Evolutionary conservation across 257 asterid species (phyloP).

Genomic region (Solanum bukasovii): DNA sequence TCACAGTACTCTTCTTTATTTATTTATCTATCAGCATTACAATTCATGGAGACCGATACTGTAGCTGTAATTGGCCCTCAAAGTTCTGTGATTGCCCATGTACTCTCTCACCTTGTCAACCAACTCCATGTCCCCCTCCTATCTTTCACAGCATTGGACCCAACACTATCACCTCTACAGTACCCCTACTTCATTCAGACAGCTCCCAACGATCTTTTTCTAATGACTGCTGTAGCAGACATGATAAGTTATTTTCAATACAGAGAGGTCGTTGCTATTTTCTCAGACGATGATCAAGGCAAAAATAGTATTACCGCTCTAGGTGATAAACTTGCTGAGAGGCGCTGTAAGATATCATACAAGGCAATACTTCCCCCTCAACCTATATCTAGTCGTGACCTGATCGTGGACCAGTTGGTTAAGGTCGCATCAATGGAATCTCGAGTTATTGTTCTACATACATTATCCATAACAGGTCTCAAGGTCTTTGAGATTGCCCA

Average conservation of each 20-base stretch:
- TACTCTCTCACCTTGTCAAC: slow-evolving; percentile 67
- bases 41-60: slow-evolving; percentile 58
- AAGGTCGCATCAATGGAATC: slow-evolving; percentile 48
- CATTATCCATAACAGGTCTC: slow-evolving; percentile 42
- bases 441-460: slow-evolving; percentile 52
- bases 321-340: slow-evolving; percentile 50
- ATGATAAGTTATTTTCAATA: slow-evolving; percentile 47
- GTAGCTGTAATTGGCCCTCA: slow-evolving; percentile 89
- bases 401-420: slow-evolving; percentile 25
- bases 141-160: slow-evolving; percentile 78
- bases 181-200: slow-evolving; percentile 80
- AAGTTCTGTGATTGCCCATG: slow-evolving; percentile 67
- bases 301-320: slow-evolving; percentile 48
- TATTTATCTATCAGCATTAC: slow-evolving; percentile 33
- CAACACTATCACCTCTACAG: slow-evolving; percentile 64
- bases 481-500: slow-evolving; percentile 41
- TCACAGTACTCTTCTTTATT: background rate
- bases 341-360: slow-evolving; percentile 51
- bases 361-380: slow-evolving; percentile 55
- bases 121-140: slow-evolving; percentile 81
- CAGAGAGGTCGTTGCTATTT: slow-evolving; percentile 44
- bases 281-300: slow-evolving; percentile 62
- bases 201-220: slow-evolving; percentile 63
- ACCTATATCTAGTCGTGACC: slow-evolving; percentile 18
- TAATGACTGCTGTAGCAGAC: slow-evolving; percentile 74